Conservation (phyloP, 495 filamentous ascomycete species). For the Neurospora intermedia region DNA sequence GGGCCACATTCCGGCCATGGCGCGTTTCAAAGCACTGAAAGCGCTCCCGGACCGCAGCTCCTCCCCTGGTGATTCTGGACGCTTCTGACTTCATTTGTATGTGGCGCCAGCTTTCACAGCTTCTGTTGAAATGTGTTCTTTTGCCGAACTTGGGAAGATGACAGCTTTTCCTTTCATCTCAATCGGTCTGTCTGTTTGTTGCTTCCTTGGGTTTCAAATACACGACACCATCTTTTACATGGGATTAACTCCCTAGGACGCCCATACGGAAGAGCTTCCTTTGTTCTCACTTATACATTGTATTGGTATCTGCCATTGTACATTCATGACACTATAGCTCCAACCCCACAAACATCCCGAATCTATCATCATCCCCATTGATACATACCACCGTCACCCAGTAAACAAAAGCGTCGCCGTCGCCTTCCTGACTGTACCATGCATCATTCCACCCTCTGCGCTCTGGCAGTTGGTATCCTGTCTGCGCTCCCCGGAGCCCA, state of each 20-base stretch:
- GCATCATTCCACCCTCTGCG: constrained; percentile 36
- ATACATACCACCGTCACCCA: neutral
- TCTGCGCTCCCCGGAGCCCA: constrained; percentile 48
- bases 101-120: constrained; percentile 9
- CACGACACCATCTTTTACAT: neutral
- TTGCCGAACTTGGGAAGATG: constrained; percentile 28
- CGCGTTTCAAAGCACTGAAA: neutral
- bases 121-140: constrained; percentile 28
- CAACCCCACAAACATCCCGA: neutral
- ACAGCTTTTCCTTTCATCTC: constrained; percentile 18
- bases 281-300: neutral
- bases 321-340: neutral
- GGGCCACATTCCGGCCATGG: constrained; percentile 6
- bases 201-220: neutral
- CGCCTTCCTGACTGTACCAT: constrained; percentile 15
- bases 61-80: constrained; percentile 8
- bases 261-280: constrained; percentile 8
- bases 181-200: neutral
- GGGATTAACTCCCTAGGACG: neutral
- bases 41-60: neutral
- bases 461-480: constrained; percentile 36
- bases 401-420: neutral
- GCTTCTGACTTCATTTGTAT: constrained; percentile 9
- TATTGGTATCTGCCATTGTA: neutral
- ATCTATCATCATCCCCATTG: neutral